These are phyloP conservation scores for Vitis hybrid DNA, from an alignment of 177 flowering plant genomes.

Conservation along the genomic window DNA sequence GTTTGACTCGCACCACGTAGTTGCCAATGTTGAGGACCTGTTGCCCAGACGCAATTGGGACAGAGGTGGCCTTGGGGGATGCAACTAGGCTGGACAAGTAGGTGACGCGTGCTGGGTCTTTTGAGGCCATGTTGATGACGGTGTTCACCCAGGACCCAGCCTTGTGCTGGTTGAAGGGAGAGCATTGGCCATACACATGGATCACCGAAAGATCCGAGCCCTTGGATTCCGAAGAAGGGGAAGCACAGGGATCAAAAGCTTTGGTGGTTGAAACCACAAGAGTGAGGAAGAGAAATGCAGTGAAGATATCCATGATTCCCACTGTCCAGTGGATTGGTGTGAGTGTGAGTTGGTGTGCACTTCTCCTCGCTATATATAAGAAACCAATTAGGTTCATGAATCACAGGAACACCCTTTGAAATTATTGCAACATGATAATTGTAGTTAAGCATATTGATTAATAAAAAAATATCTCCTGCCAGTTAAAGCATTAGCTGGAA, in stretches of 20 bases:
- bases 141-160: slow-evolving; percentile 52
- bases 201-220: slow-evolving; percentile 62
- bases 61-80: slow-evolving; percentile 35
- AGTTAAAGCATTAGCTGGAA: slow-evolving; percentile 3
- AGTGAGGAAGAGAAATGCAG: slow-evolving; percentile 32
- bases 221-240: slow-evolving; percentile 21
- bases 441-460: too few relatives aligned
- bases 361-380: too few relatives aligned
- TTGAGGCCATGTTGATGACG: slow-evolving; percentile 71
- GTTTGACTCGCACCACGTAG: slow-evolving; percentile 66
- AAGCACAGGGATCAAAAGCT: slow-evolving; percentile 43
- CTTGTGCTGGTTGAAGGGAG: slow-evolving; percentile 64
- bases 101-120: slow-evolving; percentile 56
- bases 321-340: too few relatives aligned
- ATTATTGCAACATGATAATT: too few relatives aligned
- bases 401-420: too few relatives aligned
- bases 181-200: slow-evolving; percentile 77
- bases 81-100: slow-evolving; percentile 52
- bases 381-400: too few relatives aligned
- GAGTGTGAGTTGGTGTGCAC: not conserved
- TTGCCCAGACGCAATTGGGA: slow-evolving; percentile 79
- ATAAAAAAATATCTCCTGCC: too few relatives aligned
- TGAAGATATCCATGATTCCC: slow-evolving; percentile 36
- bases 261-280: slow-evolving; percentile 26
- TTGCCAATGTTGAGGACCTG: slow-evolving; percentile 59